Evolutionary conservation across 192 early-diverging fungal species (phyloP).

Genomic region (Coemansia sp.): DNA sequence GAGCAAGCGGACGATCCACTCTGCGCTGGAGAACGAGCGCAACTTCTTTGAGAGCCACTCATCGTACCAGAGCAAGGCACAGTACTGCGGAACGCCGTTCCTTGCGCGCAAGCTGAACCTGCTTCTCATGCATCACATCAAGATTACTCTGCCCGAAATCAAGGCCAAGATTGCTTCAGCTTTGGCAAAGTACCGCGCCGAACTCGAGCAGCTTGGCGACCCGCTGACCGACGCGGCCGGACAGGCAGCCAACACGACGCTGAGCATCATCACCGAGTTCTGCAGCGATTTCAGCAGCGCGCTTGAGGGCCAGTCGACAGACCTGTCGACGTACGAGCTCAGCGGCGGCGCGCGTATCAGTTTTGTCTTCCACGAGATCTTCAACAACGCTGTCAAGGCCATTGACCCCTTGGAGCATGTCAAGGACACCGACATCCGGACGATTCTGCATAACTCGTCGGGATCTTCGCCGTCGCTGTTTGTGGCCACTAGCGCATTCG

Average conservation of each 20-base stretch:
- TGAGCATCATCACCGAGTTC: constrained; percentile 99
- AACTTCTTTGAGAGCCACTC: constrained; percentile 94
- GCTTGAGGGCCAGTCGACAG: constrained; percentile 93
- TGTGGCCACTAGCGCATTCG: constrained; percentile 97
- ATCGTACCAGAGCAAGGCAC: constrained; percentile 93
- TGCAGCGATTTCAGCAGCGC: constrained; percentile 94
- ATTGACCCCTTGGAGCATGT: constrained; percentile 99
- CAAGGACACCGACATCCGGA: constrained; percentile 98
- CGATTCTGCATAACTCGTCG: constrained; percentile 97
- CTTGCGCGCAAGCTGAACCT: constrained; percentile 96
- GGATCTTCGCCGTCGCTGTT: constrained; percentile 97
- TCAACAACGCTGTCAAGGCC: constrained; percentile 81
- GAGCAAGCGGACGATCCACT: constrained; percentile 81
- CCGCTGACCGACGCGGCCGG: constrained; percentile 75
- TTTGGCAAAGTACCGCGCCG: constrained; percentile 79
- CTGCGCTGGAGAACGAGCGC: constrained; percentile 87
- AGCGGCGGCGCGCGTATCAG: constrained; percentile 97
- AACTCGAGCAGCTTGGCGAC: constrained; percentile 90
- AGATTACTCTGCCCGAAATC: constrained; percentile 97
- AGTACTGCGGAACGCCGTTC: constrained; percentile 99
- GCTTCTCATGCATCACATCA: constrained; percentile 99
- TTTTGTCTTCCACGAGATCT: constrained; percentile 99
- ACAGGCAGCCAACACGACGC: constrained; percentile 83
- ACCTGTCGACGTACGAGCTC: constrained; percentile 92
- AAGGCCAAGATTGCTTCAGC: constrained; percentile 92